Base-by-base conservation (phyloP, 2,329 filamentous ascomycete genomes). In the Sordariomycetes sp. region DNA sequence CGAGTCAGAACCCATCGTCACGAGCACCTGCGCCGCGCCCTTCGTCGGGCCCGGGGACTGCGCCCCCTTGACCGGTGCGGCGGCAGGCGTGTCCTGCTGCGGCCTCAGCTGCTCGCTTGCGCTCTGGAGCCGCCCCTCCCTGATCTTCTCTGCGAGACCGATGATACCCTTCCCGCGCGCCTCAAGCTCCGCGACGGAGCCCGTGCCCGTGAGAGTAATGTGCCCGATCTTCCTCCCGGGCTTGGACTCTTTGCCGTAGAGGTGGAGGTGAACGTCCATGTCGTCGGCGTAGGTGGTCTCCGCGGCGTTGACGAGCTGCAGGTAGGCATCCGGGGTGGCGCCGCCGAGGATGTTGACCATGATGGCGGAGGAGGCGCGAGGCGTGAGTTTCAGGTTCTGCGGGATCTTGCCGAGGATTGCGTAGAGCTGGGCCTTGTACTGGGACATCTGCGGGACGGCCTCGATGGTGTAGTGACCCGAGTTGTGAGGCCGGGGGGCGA, bases 381-480 rank as follows among this genome's bases (percentile, higher is more conserved):
- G 85, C 68, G 77, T 71, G 16, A 90, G 75, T 40, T 77, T 72
- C 48, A 73, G 67, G 32, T 78, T 78, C 25, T 80, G 77, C 1
- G 80, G 81, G 22, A 87, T 77, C 61, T 76, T 71, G 59, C 77
- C 89, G 43, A 96, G 81, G 61, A 99, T 93, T 1, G 93, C 85
- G 60, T 87, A 83, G 11, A 97, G 82, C 68, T 99, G 92, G 1
- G 90, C 88, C 69, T 94, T 90, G 72, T 90, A 99, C 72, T 99
- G 94, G 0, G 91, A 96, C 74, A 86, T 79, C 60, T 93, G 83
- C 0, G 86, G 85, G 54, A 94, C 90, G 3, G 90, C 89, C 74
- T 99, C 93, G 63, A 97, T 97, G 2, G 89, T 96, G 73, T 92
- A 93, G 72, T 97, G 94, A 0, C 94, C 94, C 0, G 90, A 95